Evolutionary conservation across 768 basidiomycete species (phyloP).

Genomic region (Psilocybe tampanensis): DNA sequence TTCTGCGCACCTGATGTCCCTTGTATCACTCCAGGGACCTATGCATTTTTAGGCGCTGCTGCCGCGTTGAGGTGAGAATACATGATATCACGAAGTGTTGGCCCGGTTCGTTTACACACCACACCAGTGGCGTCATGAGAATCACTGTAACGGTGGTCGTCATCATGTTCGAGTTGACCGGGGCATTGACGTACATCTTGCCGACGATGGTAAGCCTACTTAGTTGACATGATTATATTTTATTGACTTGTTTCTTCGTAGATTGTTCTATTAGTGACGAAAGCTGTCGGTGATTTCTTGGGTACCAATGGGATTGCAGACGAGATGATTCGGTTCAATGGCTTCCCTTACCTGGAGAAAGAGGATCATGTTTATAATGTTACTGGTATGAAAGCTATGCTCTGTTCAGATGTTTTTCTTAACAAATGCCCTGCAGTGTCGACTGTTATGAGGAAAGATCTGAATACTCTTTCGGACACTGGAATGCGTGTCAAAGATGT

Average conservation of each 20-base stretch:
- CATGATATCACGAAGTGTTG: slow-evolving; percentile 14
- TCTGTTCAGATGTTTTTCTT: not conserved
- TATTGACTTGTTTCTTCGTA: slow-evolving; percentile 33
- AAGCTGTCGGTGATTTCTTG: slow-evolving; percentile 94
- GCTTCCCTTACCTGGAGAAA: slow-evolving; percentile 95
- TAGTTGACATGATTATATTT: not conserved
- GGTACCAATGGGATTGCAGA: slow-evolving; percentile 96
- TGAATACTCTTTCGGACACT: slow-evolving; percentile 70
- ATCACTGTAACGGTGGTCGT: slow-evolving; percentile 98
- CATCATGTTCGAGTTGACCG: slow-evolving; percentile 99
- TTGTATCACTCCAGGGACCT: slow-evolving; percentile 98
- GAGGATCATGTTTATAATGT: slow-evolving; percentile 93
- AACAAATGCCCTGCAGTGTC: slow-evolving; percentile 56
- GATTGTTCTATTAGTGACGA: slow-evolving; percentile 96
- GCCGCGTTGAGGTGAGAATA: slow-evolving; percentile 80
- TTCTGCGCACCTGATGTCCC: slow-evolving; percentile 90
- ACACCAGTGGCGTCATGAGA: slow-evolving; percentile 86
- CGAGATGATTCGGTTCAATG: slow-evolving; percentile 96
- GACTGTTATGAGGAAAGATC: slow-evolving; percentile 84
- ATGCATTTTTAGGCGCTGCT: slow-evolving; percentile 96
- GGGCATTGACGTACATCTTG: slow-evolving; percentile 94
- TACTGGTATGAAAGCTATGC: slow-evolving; percentile 58
- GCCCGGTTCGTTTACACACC: not conserved
- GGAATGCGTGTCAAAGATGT: slow-evolving; percentile 81
- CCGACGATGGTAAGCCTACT: slow-evolving; percentile 83